Base-by-base conservation (phyloP, 352 stramenopile genomes). In the Globisporangium solare region DNA sequence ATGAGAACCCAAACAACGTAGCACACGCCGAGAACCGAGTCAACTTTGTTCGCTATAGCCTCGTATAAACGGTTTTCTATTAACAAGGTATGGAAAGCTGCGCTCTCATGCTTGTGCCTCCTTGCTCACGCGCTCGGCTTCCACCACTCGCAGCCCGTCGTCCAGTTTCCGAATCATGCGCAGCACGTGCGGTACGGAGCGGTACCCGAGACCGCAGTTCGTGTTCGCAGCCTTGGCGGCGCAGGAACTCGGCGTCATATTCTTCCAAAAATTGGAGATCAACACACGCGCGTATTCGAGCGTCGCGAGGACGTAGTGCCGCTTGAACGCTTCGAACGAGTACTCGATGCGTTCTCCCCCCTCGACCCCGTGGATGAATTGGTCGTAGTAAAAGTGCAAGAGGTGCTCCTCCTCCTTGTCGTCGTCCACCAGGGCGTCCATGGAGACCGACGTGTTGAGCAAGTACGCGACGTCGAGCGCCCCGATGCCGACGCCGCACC, bases 141-240 rank as follows among this genome's bases (percentile, higher is more conserved):
- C 76, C 13, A 86, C 67, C 0, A 56, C 37, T 15, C 47, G 17
- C 6, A 89, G 58, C 0, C 69, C 70, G 2, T 63, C 14, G 31
- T 86, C 61, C 49, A 89, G 56, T 37, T 78, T 79, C 27, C 49
- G 50, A 10, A 85, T 77, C 60, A 88, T 65, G 17, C 80, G 80
- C 51, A 86, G 50, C 22, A 87, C 71, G 52, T 88, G 80, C 6
- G 77, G 70, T 22, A 87, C 55, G 0, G 77, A 88, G 31, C 80
- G 75, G 50, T 90, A 90, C 11, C 73, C 80, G 48, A 90, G 80
- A 6, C 80, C 77, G 54, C 77, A 90, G 64, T 90, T 90, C 51
- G 63, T 69, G 10, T 83, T 76, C 14, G 37, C n/a, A 4, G 60
- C 58, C 40, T 86, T 80, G 7, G 60, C 58, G 1, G 39, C 59